Evolutionary conservation across 2,329 filamentous ascomycete genomes (phyloP).

Genomic region (Fusarium nisikadoi): DNA sequence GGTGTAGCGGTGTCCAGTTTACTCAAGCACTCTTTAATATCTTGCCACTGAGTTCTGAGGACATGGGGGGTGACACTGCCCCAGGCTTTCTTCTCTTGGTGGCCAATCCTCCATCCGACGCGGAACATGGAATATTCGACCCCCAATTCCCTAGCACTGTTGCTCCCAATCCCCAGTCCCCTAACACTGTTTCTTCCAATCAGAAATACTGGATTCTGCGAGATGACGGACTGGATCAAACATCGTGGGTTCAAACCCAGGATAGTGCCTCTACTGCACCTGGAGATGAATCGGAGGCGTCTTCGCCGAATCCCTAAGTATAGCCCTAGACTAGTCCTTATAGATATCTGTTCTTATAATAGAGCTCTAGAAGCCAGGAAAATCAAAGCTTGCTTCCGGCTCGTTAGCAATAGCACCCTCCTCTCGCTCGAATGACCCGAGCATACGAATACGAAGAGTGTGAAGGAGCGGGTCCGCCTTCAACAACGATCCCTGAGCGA

Average conservation of each 20-base stretch:
- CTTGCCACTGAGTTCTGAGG: neutral
- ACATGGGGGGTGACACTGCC: neutral
- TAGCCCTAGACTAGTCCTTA: neutral
- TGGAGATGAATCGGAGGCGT: neutral
- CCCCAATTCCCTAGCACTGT: neutral
- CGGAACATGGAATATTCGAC: too few relatives aligned
- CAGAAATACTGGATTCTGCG: neutral
- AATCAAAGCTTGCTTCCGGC: neutral
- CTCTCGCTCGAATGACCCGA: neutral
- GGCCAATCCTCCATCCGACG: neutral
- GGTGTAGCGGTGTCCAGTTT: neutral
- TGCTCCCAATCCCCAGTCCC: too few relatives aligned
- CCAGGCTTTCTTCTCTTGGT: neutral
- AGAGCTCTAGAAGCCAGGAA: neutral
- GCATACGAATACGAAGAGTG: neutral
- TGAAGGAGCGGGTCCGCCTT: neutral
- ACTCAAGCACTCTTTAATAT: neutral
- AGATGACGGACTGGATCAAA: neutral
- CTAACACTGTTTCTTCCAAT: neutral
- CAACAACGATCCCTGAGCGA: accelerated
- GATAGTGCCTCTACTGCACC: neutral
- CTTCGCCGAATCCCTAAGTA: accelerated
- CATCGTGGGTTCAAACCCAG: neutral
- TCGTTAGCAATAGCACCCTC: accelerated
- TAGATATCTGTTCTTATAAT: accelerated